A percentile compares a stretch with the other conserved stretches of the same genome.
Evolutionary conservation across 2,329 filamentous ascomycete species (phyloP).

Genomic region (Leptographium procerum): DNA sequence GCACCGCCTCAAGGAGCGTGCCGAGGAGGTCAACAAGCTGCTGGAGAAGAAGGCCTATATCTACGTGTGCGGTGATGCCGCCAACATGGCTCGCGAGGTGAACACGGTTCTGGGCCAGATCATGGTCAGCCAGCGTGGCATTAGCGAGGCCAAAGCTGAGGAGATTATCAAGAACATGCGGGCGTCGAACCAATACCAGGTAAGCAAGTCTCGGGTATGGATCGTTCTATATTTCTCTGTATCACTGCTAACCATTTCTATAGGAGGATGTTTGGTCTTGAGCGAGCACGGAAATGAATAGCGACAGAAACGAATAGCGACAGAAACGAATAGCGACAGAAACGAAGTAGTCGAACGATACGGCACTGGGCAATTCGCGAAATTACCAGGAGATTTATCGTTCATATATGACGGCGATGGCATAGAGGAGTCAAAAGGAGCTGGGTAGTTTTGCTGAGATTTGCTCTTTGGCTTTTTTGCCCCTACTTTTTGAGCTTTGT

Average conservation of each 20-base stretch:
- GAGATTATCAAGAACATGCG: constrained; percentile 97
- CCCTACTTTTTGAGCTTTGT: not conserved
- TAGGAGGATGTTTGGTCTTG: constrained; percentile 65
- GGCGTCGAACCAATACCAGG: constrained; percentile 91
- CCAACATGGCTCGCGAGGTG: constrained; percentile 93
- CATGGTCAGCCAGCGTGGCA: constrained; percentile 69
- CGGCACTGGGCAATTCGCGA: not conserved
- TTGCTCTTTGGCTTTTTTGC: not conserved
- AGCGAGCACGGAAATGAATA: constrained; percentile 8
- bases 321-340: not conserved
- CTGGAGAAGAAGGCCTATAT: constrained; percentile 83
- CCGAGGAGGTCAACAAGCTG: constrained; percentile 76
- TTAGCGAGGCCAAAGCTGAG: constrained; percentile 79
- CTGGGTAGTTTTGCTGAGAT: not conserved
- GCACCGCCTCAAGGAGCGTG: constrained; percentile 74
- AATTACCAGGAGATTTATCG: not conserved
- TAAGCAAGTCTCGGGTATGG: constrained; percentile 23
- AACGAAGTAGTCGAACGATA: not conserved
- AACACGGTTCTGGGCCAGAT: constrained; percentile 81
- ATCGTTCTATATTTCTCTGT: not conserved
- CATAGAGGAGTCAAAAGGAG: constrained; percentile 3
- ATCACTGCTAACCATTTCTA: constrained; percentile 10
- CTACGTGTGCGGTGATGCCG: constrained; percentile 95
- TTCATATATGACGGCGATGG: not conserved
- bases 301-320: no score